Percentiles rank a stretch among this genome's conserved stretches.
Conservation (phyloP, 2,329 filamentous ascomycete species). For the Cercospora beticola region DNA sequence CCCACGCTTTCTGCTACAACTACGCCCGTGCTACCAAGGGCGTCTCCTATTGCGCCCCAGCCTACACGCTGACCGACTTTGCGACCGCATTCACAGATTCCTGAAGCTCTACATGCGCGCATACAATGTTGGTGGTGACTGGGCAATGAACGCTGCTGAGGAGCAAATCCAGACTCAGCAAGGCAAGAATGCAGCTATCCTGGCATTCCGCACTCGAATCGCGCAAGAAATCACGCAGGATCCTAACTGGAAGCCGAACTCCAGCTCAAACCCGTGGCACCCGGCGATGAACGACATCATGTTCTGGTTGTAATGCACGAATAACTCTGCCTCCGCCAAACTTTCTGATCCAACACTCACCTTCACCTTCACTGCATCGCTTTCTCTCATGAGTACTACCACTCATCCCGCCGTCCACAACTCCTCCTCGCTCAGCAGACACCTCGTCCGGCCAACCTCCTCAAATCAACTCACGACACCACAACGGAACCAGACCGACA, state of each 20-base stretch:
- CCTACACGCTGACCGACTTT: constrained; percentile 44
- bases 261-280: constrained; percentile 32
- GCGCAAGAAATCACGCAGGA: not conserved
- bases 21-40: constrained; percentile 37
- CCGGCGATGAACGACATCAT: constrained; percentile 30
- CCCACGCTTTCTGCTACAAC: constrained; percentile 37
- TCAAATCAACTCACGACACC: not conserved
- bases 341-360: not conserved
- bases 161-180: too few relatives aligned
- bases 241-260: not conserved
- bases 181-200: not conserved
- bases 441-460: not conserved
- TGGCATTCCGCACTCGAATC: not conserved
- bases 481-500: not conserved
- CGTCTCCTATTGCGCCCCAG: constrained; percentile 40
- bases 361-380: not conserved
- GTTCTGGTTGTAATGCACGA: constrained; percentile 31
- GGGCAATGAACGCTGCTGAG: not conserved
- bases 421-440: not conserved
- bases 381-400: not conserved
- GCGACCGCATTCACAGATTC: constrained; percentile 39
- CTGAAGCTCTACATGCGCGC: constrained; percentile 21
- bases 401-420: not conserved
- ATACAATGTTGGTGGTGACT: constrained; percentile 16
- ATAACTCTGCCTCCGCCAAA: not conserved